Percentiles rank a stretch among this genome's conserved stretches.
These are phyloP conservation scores for Lathyrus aphaca DNA, from an alignment of 306 rosid species.

Conservation along the genomic window DNA sequence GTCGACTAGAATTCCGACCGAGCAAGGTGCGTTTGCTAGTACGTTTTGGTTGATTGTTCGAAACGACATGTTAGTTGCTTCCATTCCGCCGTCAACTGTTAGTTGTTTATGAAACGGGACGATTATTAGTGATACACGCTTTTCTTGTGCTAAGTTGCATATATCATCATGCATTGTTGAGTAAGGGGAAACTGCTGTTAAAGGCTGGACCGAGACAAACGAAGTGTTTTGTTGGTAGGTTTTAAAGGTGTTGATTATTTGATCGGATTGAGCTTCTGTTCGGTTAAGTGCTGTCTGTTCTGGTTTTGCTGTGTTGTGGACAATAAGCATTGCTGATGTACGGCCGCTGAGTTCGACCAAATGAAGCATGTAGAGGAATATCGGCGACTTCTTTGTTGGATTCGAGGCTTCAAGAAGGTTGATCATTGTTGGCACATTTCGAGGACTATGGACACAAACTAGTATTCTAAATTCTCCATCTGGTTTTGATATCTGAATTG, in stretches of 20 bases:
- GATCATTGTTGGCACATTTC: constrained; percentile 87
- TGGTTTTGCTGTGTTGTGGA: constrained; percentile 65
- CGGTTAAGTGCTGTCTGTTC: constrained; percentile 61
- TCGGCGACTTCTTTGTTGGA: constrained; percentile 75
- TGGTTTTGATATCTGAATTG: constrained; percentile 59
- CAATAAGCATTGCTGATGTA: constrained; percentile 95
- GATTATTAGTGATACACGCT: constrained; percentile 69
- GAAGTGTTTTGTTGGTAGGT: constrained; percentile 70
- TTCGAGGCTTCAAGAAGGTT: constrained; percentile 82
- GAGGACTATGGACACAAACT: constrained; percentile 75
- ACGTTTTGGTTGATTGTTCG: constrained; percentile 75
- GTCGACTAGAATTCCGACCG: constrained; percentile 83
- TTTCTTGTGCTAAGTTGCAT: constrained; percentile 77
- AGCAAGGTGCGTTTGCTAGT: constrained; percentile 76
- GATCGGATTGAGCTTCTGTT: constrained; percentile 89
- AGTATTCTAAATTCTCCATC: constrained; percentile 69
- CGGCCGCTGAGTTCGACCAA: constrained; percentile 90
- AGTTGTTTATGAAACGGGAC: constrained; percentile 92
- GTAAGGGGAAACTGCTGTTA: constrained; percentile 90
- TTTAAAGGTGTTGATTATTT: constrained; percentile 80
- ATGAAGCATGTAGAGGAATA: constrained; percentile 77
- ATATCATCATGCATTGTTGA: constrained; percentile 93
- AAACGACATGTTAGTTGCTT: constrained; percentile 70
- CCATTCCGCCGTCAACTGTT: constrained; percentile 98
- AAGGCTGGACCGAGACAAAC: constrained; percentile 63